These are phyloP conservation scores for Ajuga reptans DNA, from an alignment of 305 asterid species.

Conservation along the genomic window DNA sequence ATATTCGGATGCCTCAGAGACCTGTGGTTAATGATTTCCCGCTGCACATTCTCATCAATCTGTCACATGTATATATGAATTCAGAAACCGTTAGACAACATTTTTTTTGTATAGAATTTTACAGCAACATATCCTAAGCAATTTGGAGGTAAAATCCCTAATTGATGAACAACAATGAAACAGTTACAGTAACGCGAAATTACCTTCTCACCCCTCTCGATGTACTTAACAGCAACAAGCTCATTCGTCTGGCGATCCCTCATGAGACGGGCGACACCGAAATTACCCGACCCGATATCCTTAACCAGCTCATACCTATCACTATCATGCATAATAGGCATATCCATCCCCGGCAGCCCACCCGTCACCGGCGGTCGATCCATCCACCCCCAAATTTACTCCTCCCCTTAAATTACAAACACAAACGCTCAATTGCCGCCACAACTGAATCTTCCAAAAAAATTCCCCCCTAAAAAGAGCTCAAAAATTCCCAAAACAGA, in stretches of 20 bases:
- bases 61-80: constrained; percentile 11
- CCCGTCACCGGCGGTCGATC: constrained; percentile 57
- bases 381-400: constrained; percentile 42
- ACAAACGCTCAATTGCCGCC: neutral
- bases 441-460: constrained; percentile 10
- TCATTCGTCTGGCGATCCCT: constrained; percentile 75
- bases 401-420: constrained; percentile 11
- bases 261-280: constrained; percentile 91
- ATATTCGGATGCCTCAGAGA: constrained; percentile 89
- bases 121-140: too few species aligned
- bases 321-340: constrained; percentile 76
- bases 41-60: constrained; percentile 91
- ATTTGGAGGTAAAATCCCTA: too few species aligned
- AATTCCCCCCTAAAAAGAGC: constrained; percentile 4
- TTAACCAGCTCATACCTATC: constrained; percentile 75
- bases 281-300: constrained; percentile 82
- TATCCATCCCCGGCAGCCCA: constrained; percentile 62
- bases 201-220: constrained; percentile 98
- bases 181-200: neutral
- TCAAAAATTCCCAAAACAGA: constrained; percentile 4
- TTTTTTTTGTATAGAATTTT: too few species aligned
- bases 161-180: neutral
- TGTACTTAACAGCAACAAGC: constrained; percentile 96
- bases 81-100: too few species aligned
- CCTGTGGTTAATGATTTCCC: constrained; percentile 88